These are phyloP conservation scores for Salix udensis DNA, from an alignment of 345 rosid species.

Conservation along the genomic window DNA sequence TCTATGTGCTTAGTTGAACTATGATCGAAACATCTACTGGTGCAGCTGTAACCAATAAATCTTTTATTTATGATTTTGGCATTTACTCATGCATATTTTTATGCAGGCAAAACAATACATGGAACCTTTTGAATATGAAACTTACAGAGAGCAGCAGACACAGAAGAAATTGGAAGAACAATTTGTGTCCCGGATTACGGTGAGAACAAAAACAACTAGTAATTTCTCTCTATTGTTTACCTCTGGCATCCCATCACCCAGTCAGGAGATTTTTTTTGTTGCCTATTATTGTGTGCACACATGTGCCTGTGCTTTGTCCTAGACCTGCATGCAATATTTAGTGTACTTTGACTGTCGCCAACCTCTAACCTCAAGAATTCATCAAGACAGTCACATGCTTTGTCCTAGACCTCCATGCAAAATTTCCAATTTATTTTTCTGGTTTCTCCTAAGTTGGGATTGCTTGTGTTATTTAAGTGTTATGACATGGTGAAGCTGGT, in stretches of 20 bases:
- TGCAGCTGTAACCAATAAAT: not conserved
- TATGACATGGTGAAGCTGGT: not conserved
- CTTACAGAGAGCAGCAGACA: constrained; percentile 57
- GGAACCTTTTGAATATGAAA: constrained; percentile 67
- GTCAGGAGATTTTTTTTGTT: not conserved
- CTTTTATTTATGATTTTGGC: not conserved
- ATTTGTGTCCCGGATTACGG: constrained; percentile 66
- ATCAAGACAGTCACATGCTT: too few relatives aligned
- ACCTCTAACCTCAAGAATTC: too few relatives aligned
- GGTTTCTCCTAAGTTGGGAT: not conserved
- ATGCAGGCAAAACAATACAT: constrained; percentile 62
- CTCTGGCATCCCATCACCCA: not conserved
- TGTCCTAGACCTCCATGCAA: too few relatives aligned
- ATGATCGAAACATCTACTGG: not conserved
- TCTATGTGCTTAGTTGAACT: not conserved
- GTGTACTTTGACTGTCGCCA: too few relatives aligned
- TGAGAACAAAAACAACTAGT: constrained; percentile 26
- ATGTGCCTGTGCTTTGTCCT: too few relatives aligned
- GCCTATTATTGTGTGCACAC: too few relatives aligned
- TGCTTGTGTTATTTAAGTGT: not conserved
- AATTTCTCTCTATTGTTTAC: not conserved
- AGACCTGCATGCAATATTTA: too few relatives aligned
- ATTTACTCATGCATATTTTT: constrained; percentile 3
- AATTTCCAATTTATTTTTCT: not conserved
- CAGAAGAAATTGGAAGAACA: constrained; percentile 56